phyloP scores from a whole-genome alignment of 2,329 filamentous ascomycete genomes.

The Gliomastix tumulicola region DNA sequence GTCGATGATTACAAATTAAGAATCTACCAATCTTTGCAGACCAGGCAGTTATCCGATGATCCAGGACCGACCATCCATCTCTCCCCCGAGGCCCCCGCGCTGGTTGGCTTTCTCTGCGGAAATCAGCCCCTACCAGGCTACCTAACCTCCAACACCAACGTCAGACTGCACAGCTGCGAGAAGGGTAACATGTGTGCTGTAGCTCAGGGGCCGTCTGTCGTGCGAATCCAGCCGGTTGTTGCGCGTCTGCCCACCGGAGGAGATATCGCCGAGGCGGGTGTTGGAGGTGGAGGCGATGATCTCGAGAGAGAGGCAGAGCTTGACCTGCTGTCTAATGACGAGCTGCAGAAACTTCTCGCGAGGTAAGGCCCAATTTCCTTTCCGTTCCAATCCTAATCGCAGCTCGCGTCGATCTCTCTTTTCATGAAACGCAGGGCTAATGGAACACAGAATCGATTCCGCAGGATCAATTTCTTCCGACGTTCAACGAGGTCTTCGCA shows the following conservation, averaged over 20 bases:
- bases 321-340: slow-evolving; percentile 46
- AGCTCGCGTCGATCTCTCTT: too few relatives aligned
- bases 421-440: too few relatives aligned
- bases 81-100: slow-evolving; percentile 53
- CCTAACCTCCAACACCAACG: slow-evolving; percentile 55
- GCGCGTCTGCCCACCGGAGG: slow-evolving; percentile 51
- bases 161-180: slow-evolving; percentile 81
- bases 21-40: slow-evolving; percentile 61
- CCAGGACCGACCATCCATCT: slow-evolving; percentile 27
- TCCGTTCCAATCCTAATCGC: too few relatives aligned
- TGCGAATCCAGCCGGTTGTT: slow-evolving; percentile 75
- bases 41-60: not conserved
- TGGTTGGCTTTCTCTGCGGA: slow-evolving; percentile 69
- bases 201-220: slow-evolving; percentile 41
- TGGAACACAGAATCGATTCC: too few relatives aligned
- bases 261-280: slow-evolving; percentile 65
- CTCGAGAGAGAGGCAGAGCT: slow-evolving; percentile 62
- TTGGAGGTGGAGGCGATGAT: slow-evolving; percentile 75
- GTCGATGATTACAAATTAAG: slow-evolving; percentile 73
- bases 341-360: slow-evolving; percentile 46
- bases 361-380: too few relatives aligned
- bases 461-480: too few relatives aligned
- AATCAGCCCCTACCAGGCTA: slow-evolving; percentile 66
- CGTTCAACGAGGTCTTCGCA: too few relatives aligned
- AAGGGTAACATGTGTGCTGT: slow-evolving; percentile 56